A percentile compares a stretch with the other conserved stretches of the same genome.
Evolutionary conservation across 2,329 filamentous ascomycete species (phyloP).

Genomic region (Fusarium sororula): DNA sequence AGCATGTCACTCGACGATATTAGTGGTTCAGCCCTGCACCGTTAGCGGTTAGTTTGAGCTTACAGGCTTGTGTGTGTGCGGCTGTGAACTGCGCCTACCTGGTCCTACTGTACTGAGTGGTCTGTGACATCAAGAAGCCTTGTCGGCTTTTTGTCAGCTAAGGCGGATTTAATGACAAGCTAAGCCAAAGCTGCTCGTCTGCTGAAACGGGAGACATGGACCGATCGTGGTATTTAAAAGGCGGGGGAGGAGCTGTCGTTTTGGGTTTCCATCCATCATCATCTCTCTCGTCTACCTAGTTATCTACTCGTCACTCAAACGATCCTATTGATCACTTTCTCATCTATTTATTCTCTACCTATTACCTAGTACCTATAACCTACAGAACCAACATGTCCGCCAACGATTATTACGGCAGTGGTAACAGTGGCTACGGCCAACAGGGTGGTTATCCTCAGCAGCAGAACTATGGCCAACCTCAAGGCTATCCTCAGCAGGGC

Average conservation of each 20-base stretch:
- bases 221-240: conserved; percentile 31
- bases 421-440: conserved; percentile 39
- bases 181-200: conserved; percentile 8
- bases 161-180: conserved; percentile 23
- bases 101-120: neutral
- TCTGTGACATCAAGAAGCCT: conserved; percentile 21
- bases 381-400: conserved; percentile 46
- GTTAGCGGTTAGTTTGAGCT: conserved; percentile 19
- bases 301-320: neutral
- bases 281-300: neutral
- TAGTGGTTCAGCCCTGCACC: conserved; percentile 25
- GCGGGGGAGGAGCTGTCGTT: conserved; percentile 18
- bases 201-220: neutral
- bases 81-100: conserved; percentile 37
- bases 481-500: conserved; percentile 28
- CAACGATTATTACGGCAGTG: conserved; percentile 51
- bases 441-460: conserved; percentile 39
- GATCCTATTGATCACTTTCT: neutral
- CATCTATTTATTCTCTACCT: neutral
- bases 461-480: conserved; percentile 36
- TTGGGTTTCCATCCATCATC: neutral
- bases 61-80: conserved; percentile 19
- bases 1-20: conserved; percentile 22
- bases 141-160: conserved; percentile 27
- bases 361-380: neutral